These are phyloP conservation scores for Phialophora expanda DNA, from an alignment of 2,329 filamentous ascomycete genomes.

Conservation along the genomic window DNA sequence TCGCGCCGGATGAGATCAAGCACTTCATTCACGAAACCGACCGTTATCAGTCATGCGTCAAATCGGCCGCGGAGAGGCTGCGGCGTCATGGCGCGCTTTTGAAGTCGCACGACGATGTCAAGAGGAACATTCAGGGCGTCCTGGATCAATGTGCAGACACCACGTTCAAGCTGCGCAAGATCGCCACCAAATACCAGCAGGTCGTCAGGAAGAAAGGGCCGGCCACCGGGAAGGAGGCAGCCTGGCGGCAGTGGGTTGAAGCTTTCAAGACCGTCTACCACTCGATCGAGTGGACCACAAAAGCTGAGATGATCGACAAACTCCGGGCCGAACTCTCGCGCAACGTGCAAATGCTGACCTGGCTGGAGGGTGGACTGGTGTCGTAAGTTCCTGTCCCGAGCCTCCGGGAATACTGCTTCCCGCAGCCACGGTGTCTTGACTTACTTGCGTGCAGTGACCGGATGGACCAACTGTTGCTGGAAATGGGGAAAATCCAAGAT, in stretches of 20 bases:
- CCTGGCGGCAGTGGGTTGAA: conserved; percentile 20
- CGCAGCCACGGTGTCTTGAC: background rate
- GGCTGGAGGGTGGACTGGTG: conserved; percentile 14
- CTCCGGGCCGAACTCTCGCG: conserved; percentile 18
- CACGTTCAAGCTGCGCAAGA: conserved; percentile 19
- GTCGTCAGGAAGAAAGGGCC: conserved; percentile 12
- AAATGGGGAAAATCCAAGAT: conserved; percentile 14
- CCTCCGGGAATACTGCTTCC: background rate
- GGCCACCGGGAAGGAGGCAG: conserved; percentile 6
- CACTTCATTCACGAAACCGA: conserved; percentile 19
- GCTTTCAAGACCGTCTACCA: conserved; percentile 24
- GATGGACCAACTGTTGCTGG: conserved; percentile 10
- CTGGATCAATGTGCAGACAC: conserved; percentile 22
- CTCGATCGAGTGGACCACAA: conserved; percentile 22
- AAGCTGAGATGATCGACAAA: conserved; percentile 12
- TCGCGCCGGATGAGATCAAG: conserved; percentile 18
- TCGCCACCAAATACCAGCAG: conserved; percentile 20
- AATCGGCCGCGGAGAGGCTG: conserved; percentile 11
- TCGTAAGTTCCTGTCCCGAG: conserved; percentile 13
- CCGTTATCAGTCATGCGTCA: conserved; percentile 14
- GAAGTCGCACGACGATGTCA: conserved; percentile 17
- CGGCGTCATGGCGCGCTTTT: conserved; percentile 21
- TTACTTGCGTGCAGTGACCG: conserved; percentile 10
- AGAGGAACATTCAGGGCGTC: conserved; percentile 18
- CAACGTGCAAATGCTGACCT: conserved; percentile 19